Percentiles rank a stretch among this genome's conserved stretches.
Conservation (phyloP, 1,139 yeast species). For the Martiniozyma asiatica region DNA sequence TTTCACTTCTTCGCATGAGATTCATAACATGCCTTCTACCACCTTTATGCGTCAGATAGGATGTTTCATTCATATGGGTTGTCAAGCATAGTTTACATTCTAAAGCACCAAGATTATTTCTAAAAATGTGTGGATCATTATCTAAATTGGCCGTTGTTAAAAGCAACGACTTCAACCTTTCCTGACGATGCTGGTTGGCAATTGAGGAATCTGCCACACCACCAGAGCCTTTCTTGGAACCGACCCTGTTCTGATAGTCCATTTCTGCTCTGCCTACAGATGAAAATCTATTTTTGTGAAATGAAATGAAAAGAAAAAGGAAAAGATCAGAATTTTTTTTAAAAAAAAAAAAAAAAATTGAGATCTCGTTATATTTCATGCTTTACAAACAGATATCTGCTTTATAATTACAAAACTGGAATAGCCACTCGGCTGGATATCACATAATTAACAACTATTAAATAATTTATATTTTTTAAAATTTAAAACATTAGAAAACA, state of each 20-base stretch:
- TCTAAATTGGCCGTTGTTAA: slow-evolving; percentile 54
- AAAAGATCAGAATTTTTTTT: background rate
- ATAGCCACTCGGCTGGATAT: too few relatives aligned
- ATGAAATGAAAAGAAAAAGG: background rate
- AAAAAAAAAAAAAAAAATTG: background rate
- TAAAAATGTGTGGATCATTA: slow-evolving; percentile 66
- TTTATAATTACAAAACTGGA: too few relatives aligned
- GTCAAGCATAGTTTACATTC: slow-evolving; percentile 74
- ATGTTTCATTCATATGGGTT: slow-evolving; percentile 61
- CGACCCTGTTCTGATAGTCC: slow-evolving; percentile 50
- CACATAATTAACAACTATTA: too few relatives aligned
- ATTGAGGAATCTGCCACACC: slow-evolving; percentile 66
- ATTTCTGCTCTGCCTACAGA: too few relatives aligned
- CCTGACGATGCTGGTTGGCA: slow-evolving; percentile 52
- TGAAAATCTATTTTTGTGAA: too few relatives aligned
- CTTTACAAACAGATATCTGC: too few relatives aligned
- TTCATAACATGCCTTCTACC: slow-evolving; percentile 68
- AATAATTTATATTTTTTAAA: too few relatives aligned
- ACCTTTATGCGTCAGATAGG: slow-evolving; percentile 68
- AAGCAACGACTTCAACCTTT: slow-evolving; percentile 53
- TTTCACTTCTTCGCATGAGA: slow-evolving; percentile 43
- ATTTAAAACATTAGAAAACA: too few relatives aligned
- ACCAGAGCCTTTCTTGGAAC: slow-evolving; percentile 51
- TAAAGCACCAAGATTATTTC: slow-evolving; percentile 59
- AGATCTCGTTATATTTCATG: too few relatives aligned